A percentile compares a stretch with the other conserved stretches of the same genome.
These are phyloP conservation scores for Neoscytalidium dimidiatum DNA, from an alignment of 2,329 filamentous ascomycete species.

Conservation along the genomic window DNA sequence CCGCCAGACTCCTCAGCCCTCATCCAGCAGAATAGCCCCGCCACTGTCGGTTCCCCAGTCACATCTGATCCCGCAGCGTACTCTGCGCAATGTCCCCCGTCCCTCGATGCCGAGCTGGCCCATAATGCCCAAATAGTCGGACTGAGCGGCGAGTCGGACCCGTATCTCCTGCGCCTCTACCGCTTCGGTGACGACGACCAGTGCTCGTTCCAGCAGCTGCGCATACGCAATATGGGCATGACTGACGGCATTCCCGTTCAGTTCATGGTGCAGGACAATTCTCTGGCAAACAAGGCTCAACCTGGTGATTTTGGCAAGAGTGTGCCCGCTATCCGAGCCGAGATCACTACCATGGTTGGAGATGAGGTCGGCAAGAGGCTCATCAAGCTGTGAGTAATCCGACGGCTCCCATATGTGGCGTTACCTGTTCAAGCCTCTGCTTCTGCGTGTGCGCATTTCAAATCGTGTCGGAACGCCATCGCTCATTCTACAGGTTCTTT, in stretches of 20 bases:
- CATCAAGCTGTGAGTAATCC: constrained; percentile 35
- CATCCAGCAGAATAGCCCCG: too few relatives aligned
- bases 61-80: background rate
- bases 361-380: constrained; percentile 39
- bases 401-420: background rate
- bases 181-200: constrained; percentile 37
- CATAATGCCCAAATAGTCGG: constrained; percentile 36
- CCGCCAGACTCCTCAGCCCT: background rate
- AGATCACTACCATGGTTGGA: constrained; percentile 34
- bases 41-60: background rate
- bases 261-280: constrained; percentile 39
- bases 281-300: constrained; percentile 36
- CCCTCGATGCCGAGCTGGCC: constrained; percentile 32
- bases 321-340: constrained; percentile 29
- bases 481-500: constrained; percentile 31
- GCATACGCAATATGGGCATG: constrained; percentile 28
- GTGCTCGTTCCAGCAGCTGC: constrained; percentile 31
- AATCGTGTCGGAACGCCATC: background rate
- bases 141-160: constrained; percentile 34
- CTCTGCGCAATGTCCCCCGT: constrained; percentile 30
- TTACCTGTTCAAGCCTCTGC: background rate
- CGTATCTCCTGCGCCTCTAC: constrained; percentile 34
- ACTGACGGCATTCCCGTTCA: constrained; percentile 31
- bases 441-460: background rate
- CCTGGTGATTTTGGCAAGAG: constrained; percentile 29